Base-by-base conservation (phyloP, 495 filamentous ascomycete genomes). In the Penicillium cataractarum region DNA sequence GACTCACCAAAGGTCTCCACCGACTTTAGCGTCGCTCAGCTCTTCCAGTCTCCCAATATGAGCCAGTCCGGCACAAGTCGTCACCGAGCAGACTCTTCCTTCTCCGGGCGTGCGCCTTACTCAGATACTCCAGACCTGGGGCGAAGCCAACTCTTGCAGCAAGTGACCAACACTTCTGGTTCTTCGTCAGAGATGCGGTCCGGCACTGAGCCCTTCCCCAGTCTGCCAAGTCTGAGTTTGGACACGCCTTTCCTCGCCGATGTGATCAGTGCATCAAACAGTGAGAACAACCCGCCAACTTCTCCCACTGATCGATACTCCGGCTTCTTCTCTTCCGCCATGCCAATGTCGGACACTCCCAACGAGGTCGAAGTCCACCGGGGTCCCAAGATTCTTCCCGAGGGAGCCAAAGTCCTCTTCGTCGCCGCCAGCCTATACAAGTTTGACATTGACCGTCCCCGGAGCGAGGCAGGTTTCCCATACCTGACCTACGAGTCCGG, bases 401-500 rank as follows among this genome's bases (percentile, higher is more conserved):
- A 74, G 1, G 80, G 80, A 33, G 81, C 77, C 13, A 77, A 78
- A 9, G 83, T 89, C 4, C 78, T 99, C 31, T 99, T 97, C 81
- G 81, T 97, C 10, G 96, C 93, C 15, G 95, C 96, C 12, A 95
- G 90, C 66, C 83, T 98, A 17, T 98, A 96, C 71, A 92, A 97
- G 69, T 99, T 98, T 76, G 93, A 96, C 71, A 97, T 98, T 61
- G 91, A 94, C 64, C 90, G 89, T 31, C 88, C 90, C n/a, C 88
- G 95, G 62, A 86, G 89, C 49, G 96, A 98, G 78, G 96, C 90
- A 60, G 95, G 96, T 19, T 97, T 95, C 75, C 93, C 93, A 10
- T 99, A 98, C 75, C 77, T 99, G 67, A 97, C 90, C 46, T 99
- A 98, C 77, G 90, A 93, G 39, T 89, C 91, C 19, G 95, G 95